A percentile compares a stretch with the other conserved stretches of the same genome.
phyloP scores from a whole-genome alignment of 192 early-diverging fungal species.

The Coemansia sp. region DNA sequence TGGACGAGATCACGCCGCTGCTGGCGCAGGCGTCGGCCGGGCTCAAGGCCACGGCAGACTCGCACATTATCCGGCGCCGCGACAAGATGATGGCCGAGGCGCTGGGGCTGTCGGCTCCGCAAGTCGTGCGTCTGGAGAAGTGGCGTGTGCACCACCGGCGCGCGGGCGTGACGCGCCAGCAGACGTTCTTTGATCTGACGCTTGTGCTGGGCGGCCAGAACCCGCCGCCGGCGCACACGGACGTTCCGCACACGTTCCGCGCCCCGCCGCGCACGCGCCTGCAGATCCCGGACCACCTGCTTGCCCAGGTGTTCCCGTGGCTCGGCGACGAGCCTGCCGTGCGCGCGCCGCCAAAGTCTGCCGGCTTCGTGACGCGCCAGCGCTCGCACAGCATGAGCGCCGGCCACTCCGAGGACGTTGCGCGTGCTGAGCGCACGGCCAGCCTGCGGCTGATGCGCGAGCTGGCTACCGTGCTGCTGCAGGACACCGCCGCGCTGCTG shows the following conservation, averaged over 20 bases:
- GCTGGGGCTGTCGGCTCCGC: slow-evolving; percentile 47
- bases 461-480: slow-evolving; percentile 46
- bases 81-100: slow-evolving; percentile 50
- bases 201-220: slow-evolving; percentile 46
- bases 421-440: slow-evolving; percentile 44
- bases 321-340: slow-evolving; percentile 12
- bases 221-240: slow-evolving; percentile 34
- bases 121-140: slow-evolving; percentile 47
- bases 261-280: slow-evolving; percentile 46
- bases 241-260: slow-evolving; percentile 34
- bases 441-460: slow-evolving; percentile 50
- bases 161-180: slow-evolving; percentile 43
- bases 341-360: neutral
- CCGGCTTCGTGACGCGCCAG: slow-evolving; percentile 33
- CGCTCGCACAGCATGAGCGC: slow-evolving; percentile 51
- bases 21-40: slow-evolving; percentile 26
- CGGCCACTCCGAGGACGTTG: slow-evolving; percentile 43
- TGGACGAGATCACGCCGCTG: slow-evolving; percentile 42
- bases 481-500: slow-evolving; percentile 47
- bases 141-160: slow-evolving; percentile 55
- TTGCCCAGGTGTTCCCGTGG: slow-evolving; percentile 50
- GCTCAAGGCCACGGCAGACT: slow-evolving; percentile 23
- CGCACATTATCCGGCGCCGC: slow-evolving; percentile 41
- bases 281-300: slow-evolving; percentile 50
- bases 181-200: slow-evolving; percentile 53